A percentile compares a stretch with the other conserved stretches of the same genome.
phyloP scores from a whole-genome alignment of 2,329 filamentous ascomycete species.

The Xylariaceae sp. region DNA sequence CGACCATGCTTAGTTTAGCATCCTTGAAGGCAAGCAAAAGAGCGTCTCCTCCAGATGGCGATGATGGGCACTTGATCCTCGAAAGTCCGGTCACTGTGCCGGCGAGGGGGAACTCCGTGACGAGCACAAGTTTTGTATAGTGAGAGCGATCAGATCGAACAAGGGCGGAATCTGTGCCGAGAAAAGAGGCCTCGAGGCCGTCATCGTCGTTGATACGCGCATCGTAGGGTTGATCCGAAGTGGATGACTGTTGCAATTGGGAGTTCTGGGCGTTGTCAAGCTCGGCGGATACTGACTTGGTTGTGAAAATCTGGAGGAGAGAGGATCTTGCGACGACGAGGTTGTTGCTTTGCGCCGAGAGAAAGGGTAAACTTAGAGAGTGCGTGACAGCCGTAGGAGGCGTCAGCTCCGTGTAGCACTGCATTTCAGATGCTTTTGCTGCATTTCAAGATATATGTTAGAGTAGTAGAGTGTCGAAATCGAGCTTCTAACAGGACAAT shows the following conservation, averaged over 20 bases:
- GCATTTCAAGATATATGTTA: constrained; percentile 37
- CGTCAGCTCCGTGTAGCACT: constrained; percentile 96
- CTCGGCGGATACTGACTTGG: constrained; percentile 71
- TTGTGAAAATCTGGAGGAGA: constrained; percentile 87
- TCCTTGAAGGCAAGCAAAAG: constrained; percentile 86
- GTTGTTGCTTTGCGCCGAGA: constrained; percentile 77
- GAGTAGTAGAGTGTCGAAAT: background rate
- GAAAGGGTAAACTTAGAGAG: constrained; percentile 79
- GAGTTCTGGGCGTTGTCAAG: constrained; percentile 55
- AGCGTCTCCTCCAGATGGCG: constrained; percentile 82
- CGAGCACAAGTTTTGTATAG: constrained; percentile 79
- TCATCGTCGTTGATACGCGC: constrained; percentile 64
- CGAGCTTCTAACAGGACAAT: background rate
- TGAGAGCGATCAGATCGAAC: constrained; percentile 68
- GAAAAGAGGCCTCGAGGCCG: constrained; percentile 70
- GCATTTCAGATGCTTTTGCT: constrained; percentile 64
- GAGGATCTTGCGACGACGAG: constrained; percentile 92
- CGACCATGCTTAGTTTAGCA: constrained; percentile 89
- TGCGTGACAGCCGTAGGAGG: constrained; percentile 94
- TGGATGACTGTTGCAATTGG: constrained; percentile 46
- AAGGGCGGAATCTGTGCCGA: constrained; percentile 67
- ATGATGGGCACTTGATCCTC: constrained; percentile 74
- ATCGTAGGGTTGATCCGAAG: constrained; percentile 57
- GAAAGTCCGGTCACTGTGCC: constrained; percentile 86
- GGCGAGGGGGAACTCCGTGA: constrained; percentile 82